phyloP scores from a whole-genome alignment of 306 rosid genomes.

The Lagenaria siceraria region DNA sequence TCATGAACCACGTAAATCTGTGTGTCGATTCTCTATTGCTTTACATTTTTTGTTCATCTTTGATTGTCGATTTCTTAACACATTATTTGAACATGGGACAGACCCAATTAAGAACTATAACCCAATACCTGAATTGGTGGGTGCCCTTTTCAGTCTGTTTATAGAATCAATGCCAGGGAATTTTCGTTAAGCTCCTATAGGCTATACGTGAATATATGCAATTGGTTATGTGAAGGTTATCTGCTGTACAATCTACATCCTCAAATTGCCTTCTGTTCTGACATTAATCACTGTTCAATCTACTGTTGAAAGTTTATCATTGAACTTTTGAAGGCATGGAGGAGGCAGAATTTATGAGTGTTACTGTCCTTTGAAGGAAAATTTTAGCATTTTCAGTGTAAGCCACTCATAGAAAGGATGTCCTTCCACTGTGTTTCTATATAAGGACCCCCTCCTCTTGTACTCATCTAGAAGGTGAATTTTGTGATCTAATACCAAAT shows the following conservation, averaged over 20 bases:
- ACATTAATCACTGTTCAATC: neutral
- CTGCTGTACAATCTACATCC: neutral
- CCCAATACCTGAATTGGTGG: neutral
- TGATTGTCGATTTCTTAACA: too few relatives aligned
- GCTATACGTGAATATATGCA: too few relatives aligned
- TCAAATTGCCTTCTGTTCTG: neutral
- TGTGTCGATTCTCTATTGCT: too few relatives aligned
- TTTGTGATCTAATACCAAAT: neutral
- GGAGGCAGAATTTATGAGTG: neutral
- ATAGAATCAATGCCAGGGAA: neutral
- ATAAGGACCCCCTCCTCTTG: neutral
- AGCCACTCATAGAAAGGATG: neutral
- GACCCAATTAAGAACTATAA: neutral
- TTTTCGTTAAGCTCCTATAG: neutral
- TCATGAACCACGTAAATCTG: too few relatives aligned
- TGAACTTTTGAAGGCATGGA: neutral
- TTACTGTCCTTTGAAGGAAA: neutral
- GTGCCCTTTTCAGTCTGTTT: neutral
- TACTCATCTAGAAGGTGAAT: neutral
- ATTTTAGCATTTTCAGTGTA: neutral
- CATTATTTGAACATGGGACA: neutral
- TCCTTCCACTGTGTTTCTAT: neutral
- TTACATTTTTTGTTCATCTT: too few relatives aligned
- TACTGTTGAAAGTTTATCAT: neutral
- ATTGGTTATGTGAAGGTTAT: neutral